Percentiles rank a stretch among this genome's conserved stretches.
phyloP scores from a whole-genome alignment of 2,329 filamentous ascomycete genomes.

The Epichloe elymi region DNA sequence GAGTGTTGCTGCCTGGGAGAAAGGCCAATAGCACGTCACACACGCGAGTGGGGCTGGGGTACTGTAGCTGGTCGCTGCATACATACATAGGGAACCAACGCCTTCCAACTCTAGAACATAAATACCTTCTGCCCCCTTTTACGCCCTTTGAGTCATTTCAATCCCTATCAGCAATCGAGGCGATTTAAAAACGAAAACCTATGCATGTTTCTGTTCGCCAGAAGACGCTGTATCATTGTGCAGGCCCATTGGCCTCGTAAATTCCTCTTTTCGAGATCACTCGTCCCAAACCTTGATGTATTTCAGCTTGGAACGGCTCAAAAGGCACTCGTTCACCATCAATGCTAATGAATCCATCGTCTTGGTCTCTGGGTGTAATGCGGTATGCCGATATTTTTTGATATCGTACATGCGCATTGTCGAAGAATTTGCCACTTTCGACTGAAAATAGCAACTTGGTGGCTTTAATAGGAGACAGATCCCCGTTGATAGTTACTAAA shows the following conservation, averaged over 20 bases:
- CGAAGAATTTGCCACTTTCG: conserved; percentile 64
- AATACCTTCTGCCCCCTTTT: neutral
- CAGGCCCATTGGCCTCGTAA: conserved; percentile 53
- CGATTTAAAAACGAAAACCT: too few species aligned
- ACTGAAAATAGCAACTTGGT: conserved; percentile 59
- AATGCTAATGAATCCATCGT: conserved; percentile 78
- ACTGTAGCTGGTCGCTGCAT: too few species aligned
- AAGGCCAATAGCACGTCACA: too few species aligned
- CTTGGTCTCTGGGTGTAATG: conserved; percentile 59
- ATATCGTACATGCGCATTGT: conserved; percentile 64
- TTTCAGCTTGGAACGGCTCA: conserved; percentile 79
- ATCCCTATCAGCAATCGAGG: neutral
- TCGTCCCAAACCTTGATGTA: conserved; percentile 70
- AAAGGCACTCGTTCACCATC: conserved; percentile 85
- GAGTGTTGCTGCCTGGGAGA: too few species aligned
- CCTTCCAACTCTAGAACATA: neutral
- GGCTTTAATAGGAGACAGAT: conserved; percentile 52
- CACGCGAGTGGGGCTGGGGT: too few species aligned
- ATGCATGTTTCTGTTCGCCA: neutral
- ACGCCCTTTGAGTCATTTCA: neutral
- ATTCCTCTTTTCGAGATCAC: conserved; percentile 65
- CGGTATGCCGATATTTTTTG: conserved; percentile 80
- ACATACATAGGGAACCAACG: too few species aligned
- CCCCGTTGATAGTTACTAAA: conserved; percentile 66
- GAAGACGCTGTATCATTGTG: conserved; percentile 32